Base-by-base conservation (phyloP, 2,329 filamentous ascomycete species). In the Fusarium zealandicum region DNA sequence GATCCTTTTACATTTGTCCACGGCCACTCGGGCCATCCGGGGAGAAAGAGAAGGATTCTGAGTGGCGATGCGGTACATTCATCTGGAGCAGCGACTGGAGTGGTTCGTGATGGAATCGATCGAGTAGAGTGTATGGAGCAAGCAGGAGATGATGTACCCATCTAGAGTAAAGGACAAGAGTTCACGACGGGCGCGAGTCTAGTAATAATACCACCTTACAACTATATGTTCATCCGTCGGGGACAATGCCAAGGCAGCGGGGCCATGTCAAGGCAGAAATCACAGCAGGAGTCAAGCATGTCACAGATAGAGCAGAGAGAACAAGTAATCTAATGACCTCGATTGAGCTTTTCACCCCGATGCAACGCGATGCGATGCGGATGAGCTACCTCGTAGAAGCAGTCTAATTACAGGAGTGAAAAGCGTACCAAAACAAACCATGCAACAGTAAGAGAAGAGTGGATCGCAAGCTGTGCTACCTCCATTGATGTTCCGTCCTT, bases 61-160 rank as follows among this genome's bases (percentile, higher is more conserved):
- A 95, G 69, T 97, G 93, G 91, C 85, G 91, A 36, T 98, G 93
- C 72, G 79, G 82, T 3, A 96, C 92, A 0, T 97, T 97, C 66
- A 92, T 88, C 27, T 86, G 83, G 86, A 84, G 81, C 57, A 84
- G 82, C 46, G 82, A 85, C 59, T 85, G 83, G 83, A 81, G 72
- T 50, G 58, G 65, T 20, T 61, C 61, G 6, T 57, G 42, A 60
- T 14, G 9, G 32, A 14, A 31, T 27, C 13, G 11, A 28, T 10
- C 10, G 11, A 17, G 10, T 17, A 8, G 12, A 16, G 16, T 20
- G 14, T 33, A 12, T 9, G 13, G 16, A 31, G 31, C 12, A 31
- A 17, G 13, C 7, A 27, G 6, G 30, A 22, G 14, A 18, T 38
- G 16, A 18, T 20, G 22, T n/a, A 39, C 5, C 20, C 3, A 16